A percentile compares a stretch with the other conserved stretches of the same genome.
phyloP scores from a whole-genome alignment of 2,329 filamentous ascomycete genomes.

The Sarocladiaceae sp. region DNA sequence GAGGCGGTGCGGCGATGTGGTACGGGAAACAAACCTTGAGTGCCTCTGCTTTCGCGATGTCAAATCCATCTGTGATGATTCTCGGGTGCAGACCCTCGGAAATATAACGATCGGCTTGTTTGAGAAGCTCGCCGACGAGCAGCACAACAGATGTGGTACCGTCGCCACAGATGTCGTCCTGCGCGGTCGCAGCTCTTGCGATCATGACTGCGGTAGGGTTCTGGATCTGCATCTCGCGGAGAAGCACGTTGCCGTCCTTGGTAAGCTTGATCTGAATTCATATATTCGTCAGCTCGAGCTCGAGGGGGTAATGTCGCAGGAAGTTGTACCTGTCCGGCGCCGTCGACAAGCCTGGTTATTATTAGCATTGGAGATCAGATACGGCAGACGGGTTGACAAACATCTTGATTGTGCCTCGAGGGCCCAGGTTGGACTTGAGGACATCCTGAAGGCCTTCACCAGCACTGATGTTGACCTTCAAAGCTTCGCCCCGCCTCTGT shows the following conservation, averaged over 20 bases:
- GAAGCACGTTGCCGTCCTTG: slow-evolving; percentile 91
- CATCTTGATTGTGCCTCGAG: slow-evolving; percentile 95
- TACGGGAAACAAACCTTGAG: slow-evolving; percentile 59
- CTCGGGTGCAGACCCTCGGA: slow-evolving; percentile 94
- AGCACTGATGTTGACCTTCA: slow-evolving; percentile 93
- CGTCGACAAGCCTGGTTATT: slow-evolving; percentile 58
- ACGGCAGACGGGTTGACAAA: slow-evolving; percentile 30
- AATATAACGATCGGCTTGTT: slow-evolving; percentile 96
- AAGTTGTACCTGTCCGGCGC: slow-evolving; percentile 58
- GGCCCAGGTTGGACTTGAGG: slow-evolving; percentile 91
- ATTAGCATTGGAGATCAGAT: slow-evolving; percentile 20
- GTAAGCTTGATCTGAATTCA: slow-evolving; percentile 84
- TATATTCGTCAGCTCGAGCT: slow-evolving; percentile 12
- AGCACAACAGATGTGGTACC: slow-evolving; percentile 96
- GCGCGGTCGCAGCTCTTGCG: slow-evolving; percentile 82
- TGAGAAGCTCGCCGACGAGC: slow-evolving; percentile 91
- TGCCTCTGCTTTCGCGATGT: slow-evolving; percentile 90
- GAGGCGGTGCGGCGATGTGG: slow-evolving; percentile 4
- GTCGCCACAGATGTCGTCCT: slow-evolving; percentile 97
- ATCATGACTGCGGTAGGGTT: slow-evolving; percentile 94
- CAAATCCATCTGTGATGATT: slow-evolving; percentile 96
- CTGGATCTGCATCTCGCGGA: slow-evolving; percentile 87
- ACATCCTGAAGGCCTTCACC: slow-evolving; percentile 93
- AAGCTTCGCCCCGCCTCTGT: slow-evolving; percentile 92
- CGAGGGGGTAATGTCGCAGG: slow-evolving; percentile 18